phyloP scores from a whole-genome alignment of 2,329 filamentous ascomycete species.

The Xylariaceae sp. region DNA sequence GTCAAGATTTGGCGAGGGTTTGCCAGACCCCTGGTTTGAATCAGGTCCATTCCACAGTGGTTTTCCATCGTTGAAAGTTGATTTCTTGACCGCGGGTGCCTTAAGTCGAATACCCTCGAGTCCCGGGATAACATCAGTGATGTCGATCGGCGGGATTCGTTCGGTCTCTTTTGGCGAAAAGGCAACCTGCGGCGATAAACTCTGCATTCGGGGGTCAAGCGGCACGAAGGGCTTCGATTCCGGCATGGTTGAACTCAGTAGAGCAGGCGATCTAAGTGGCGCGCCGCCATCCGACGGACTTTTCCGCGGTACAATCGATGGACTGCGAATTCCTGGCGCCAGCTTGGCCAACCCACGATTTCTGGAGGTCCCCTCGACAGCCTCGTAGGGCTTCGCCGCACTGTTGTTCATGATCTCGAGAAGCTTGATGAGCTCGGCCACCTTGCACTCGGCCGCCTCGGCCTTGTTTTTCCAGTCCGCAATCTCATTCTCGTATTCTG shows the following conservation, averaged over 20 bases:
- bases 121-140: slow-evolving; percentile 52
- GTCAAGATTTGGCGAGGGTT: background rate
- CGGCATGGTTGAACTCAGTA: slow-evolving; percentile 31
- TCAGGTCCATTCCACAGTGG: slow-evolving; percentile 27
- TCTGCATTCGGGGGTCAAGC: slow-evolving; percentile 43
- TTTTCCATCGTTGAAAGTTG: slow-evolving; percentile 44
- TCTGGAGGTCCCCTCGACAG: slow-evolving; percentile 18
- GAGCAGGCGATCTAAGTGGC: slow-evolving; percentile 22
- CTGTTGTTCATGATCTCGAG: slow-evolving; percentile 6
- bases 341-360: slow-evolving; percentile 19
- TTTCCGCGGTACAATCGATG: slow-evolving; percentile 16
- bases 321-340: slow-evolving; percentile 15
- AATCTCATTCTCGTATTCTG: slow-evolving; percentile 38
- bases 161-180: slow-evolving; percentile 27
- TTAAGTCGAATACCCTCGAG: slow-evolving; percentile 57
- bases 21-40: slow-evolving; percentile 22
- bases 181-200: slow-evolving; percentile 29
- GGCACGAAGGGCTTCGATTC: slow-evolving; percentile 37
- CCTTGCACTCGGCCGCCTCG: slow-evolving; percentile 20
- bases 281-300: slow-evolving; percentile 20
- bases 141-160: slow-evolving; percentile 48
- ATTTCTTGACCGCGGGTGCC: slow-evolving; percentile 46
- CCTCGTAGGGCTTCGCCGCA: background rate
- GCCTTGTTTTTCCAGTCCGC: slow-evolving; percentile 38
- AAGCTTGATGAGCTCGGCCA: slow-evolving; percentile 15